Conservation (phyloP, 1,284 basidiomycete species). For the Laetiporus sulphureus region DNA sequence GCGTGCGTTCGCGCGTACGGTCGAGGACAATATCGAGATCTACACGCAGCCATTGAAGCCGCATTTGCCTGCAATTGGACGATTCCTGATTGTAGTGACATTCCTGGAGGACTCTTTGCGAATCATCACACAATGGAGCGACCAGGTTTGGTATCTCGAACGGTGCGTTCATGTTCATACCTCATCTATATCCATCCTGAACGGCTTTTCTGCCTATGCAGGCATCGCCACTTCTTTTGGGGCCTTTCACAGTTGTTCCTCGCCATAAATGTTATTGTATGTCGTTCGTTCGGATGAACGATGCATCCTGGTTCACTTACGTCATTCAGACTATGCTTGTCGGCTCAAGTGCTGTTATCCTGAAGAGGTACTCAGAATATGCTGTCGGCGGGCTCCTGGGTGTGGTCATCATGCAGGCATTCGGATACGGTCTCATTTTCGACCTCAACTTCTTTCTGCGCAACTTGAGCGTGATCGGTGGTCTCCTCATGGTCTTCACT, state of each 20-base stretch:
- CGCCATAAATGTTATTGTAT: constrained; percentile 84
- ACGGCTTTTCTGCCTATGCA: constrained; percentile 23
- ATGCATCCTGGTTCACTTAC: background rate
- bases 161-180: constrained; percentile 47
- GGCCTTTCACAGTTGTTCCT: constrained; percentile 93
- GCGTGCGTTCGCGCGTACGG: constrained; percentile 67
- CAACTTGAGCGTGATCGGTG: constrained; percentile 37
- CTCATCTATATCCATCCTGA: constrained; percentile 3
- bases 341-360: constrained; percentile 85
- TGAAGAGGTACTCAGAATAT: constrained; percentile 84
- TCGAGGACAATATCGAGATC: constrained; percentile 92
- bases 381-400: constrained; percentile 85
- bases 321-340: constrained; percentile 88
- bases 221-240: constrained; percentile 93
- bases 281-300: constrained; percentile 31
- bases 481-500: constrained; percentile 90
- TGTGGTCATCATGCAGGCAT: constrained; percentile 91
- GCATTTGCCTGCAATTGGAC: constrained; percentile 89
- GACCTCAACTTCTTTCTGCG: constrained; percentile 98
- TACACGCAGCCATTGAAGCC: constrained; percentile 93
- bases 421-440: constrained; percentile 40
- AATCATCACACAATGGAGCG: constrained; percentile 91
- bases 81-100: constrained; percentile 97
- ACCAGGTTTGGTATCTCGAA: constrained; percentile 96
- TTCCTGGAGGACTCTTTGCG: constrained; percentile 96